A percentile compares a stretch with the other conserved stretches of the same genome.
These are phyloP conservation scores for Agrostemma githago DNA, from an alignment of 148 eudicot genomes.

Conservation along the genomic window DNA sequence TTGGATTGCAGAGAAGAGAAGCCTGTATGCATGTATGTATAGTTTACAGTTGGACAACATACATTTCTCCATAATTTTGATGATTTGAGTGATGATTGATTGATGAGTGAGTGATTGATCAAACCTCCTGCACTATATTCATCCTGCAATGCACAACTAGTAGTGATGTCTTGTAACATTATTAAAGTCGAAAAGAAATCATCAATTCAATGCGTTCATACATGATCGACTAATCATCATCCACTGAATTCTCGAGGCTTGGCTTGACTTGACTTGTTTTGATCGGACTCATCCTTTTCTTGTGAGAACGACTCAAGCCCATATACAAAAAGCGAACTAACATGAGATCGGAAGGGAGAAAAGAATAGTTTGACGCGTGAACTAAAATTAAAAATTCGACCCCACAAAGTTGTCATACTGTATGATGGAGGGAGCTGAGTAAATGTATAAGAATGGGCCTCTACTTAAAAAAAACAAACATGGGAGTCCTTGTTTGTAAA, in stretches of 20 bases:
- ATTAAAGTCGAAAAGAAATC: not conserved
- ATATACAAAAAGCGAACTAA: not conserved
- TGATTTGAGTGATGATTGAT: conserved; percentile 2
- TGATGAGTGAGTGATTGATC: conserved; percentile 20
- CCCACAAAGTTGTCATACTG: not conserved
- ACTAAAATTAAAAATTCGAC: not conserved
- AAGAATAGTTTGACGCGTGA: not conserved
- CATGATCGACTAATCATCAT: not conserved
- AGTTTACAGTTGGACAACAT: conserved; percentile 21
- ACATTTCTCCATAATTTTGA: conserved; percentile 10
- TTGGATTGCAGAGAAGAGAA: conserved; percentile 10
- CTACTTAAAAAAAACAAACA: conserved; percentile 12
- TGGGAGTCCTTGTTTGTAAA: conserved; percentile 3
- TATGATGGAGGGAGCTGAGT: too few species aligned
- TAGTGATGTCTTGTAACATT: not conserved
- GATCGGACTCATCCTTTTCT: not conserved
- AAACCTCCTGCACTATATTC: conserved; percentile 18
- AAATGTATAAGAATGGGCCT: too few species aligned
- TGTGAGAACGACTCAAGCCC: not conserved
- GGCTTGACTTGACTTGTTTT: too few species aligned
- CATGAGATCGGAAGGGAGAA: not conserved
- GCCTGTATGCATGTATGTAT: not conserved
- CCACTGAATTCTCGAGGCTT: not conserved
- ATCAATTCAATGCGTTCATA: not conserved
- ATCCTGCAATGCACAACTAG: conserved; percentile 10